Base-by-base conservation (phyloP, 2,329 filamentous ascomycete species). In the Botrytis tulipae region DNA sequence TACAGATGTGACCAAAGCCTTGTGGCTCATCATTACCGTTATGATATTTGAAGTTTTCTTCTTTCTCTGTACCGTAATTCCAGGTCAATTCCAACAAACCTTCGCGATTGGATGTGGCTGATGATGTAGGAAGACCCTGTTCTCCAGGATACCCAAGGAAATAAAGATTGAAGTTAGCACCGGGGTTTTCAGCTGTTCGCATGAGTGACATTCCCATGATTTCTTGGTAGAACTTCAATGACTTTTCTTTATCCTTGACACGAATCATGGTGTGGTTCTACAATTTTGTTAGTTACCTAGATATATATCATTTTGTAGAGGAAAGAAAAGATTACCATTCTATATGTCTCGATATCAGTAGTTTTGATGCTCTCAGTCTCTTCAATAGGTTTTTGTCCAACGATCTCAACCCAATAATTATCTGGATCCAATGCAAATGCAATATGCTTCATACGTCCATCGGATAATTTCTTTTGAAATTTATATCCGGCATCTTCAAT, bases 261-360 rank as follows among this genome's bases (percentile, higher is more conserved):
- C 96, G 93, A 78, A 99, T 89, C 96, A 98, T 98, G 73, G 93
- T 94, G 84, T 96, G 93, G 84, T 96, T 95, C 90, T 92, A 75
- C 74, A 32, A 51, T 20, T 35, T 8, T 14, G 40, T 37, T 16
- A 48, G 22, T 20, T 35, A 29, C 25, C 48, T 6, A 29, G 20
- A 10, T 48, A 4, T 16, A 10, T 48, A 4, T 16, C 1, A 25
- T 66, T 12, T 14, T 22, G n/a, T 3, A 22, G 22, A 29, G 25
- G 37, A 10, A 1, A 9, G 32, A 25, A 25, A 25, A 18, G 70
- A 82, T 71, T 78, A 87, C 87, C 87, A 91, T 90, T 78, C 92
- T 90, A 82, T 98, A 98, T 46, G 89, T 93, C 29, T 83, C 82
- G 0, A 90, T 83, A 78, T 98, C 92, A 0, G 95, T 97, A 67